Percentiles rank a stretch among this genome's conserved stretches.
Conservation (phyloP, 2,329 filamentous ascomycete species). For the Sporothrix curviconia region DNA sequence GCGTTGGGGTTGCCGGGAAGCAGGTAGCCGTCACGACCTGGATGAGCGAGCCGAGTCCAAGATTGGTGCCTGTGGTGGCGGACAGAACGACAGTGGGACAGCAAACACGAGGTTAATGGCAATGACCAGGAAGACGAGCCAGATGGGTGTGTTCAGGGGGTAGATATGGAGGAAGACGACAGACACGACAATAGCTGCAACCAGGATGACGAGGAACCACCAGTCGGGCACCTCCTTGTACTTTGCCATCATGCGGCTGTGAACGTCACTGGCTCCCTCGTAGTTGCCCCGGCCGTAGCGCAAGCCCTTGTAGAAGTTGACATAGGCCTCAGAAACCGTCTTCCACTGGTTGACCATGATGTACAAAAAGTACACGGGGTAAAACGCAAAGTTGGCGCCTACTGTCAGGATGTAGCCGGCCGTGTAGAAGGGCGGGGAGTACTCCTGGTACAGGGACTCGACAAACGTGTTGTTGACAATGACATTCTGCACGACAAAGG, state of each 20-base stretch:
- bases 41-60: constrained; percentile 35
- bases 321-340: constrained; percentile 32
- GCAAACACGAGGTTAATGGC: constrained; percentile 36
- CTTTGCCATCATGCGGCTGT: constrained; percentile 36
- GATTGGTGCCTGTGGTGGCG: constrained; percentile 39
- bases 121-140: constrained; percentile 29
- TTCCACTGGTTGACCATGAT: constrained; percentile 37
- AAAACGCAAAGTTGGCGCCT: constrained; percentile 39
- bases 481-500: constrained; percentile 35
- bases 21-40: constrained; percentile 37
- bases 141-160: constrained; percentile 27
- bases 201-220: constrained; percentile 40
- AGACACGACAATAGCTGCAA: constrained; percentile 23
- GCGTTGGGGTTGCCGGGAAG: constrained; percentile 28
- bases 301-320: constrained; percentile 34
- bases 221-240: constrained; percentile 44
- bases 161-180: constrained; percentile 30
- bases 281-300: constrained; percentile 35
- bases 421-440: constrained; percentile 40
- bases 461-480: constrained; percentile 33
- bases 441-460: constrained; percentile 31
- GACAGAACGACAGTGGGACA: constrained; percentile 38
- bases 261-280: constrained; percentile 36
- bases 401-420: constrained; percentile 36
- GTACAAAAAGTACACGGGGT: constrained; percentile 38